Evolutionary conservation across 176 grass and related monocot genomes (phyloP).

Genomic region (Raddia distichophylla): DNA sequence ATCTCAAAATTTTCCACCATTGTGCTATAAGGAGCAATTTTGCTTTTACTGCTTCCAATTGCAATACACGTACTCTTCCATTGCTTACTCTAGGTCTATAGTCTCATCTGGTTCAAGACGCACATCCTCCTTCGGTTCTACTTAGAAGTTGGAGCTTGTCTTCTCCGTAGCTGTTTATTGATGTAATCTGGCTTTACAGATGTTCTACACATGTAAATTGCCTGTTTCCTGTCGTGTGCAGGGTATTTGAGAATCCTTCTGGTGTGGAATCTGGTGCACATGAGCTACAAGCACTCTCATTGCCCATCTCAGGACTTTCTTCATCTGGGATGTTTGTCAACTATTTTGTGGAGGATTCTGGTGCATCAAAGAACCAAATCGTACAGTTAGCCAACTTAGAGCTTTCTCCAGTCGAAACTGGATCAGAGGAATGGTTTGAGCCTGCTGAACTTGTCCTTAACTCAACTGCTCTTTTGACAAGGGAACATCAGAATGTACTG

Average conservation of each 20-base stretch:
- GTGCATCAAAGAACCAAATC: constrained; percentile 25
- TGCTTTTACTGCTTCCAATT: background rate
- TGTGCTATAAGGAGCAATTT: background rate
- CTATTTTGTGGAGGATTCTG: constrained; percentile 34
- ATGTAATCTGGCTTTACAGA: constrained; percentile 8
- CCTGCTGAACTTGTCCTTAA: constrained; percentile 54
- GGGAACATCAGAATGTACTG: constrained; percentile 55
- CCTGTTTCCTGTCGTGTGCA: background rate
- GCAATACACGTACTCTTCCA: background rate
- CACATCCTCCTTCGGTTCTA: background rate
- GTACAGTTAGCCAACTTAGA: background rate
- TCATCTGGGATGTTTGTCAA: constrained; percentile 43
- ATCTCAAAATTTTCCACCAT: background rate
- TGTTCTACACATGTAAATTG: constrained; percentile 13
- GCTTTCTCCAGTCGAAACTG: constrained; percentile 20
- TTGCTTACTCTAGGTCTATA: background rate
- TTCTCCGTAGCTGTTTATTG: background rate
- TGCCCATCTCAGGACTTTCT: constrained; percentile 38
- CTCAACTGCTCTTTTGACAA: constrained; percentile 50
- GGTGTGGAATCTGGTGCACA: constrained; percentile 4
- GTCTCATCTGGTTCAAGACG: background rate
- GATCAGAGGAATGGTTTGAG: constrained; percentile 65
- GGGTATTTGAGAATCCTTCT: constrained; percentile 47
- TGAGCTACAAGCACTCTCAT: constrained; percentile 19
- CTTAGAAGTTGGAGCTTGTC: background rate